These are phyloP conservation scores for Aureobasidium sp. DNA, from an alignment of 2,329 filamentous ascomycete species.

Conservation along the genomic window DNA sequence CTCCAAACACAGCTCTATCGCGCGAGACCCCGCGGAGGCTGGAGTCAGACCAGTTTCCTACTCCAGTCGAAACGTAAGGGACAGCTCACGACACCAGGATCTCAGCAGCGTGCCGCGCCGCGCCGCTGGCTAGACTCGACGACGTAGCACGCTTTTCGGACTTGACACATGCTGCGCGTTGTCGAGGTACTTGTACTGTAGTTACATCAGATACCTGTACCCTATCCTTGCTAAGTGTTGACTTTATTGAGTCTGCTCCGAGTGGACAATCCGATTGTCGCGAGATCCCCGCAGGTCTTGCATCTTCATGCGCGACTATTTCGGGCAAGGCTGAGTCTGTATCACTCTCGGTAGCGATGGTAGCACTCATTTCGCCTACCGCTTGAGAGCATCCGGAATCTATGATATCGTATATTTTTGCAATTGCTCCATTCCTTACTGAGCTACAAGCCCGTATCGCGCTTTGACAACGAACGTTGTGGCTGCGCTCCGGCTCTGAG, in stretches of 20 bases:
- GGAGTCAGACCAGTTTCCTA: background rate
- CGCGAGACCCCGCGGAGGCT: background rate
- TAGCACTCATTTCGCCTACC: background rate
- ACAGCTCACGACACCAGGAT: background rate
- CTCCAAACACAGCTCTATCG: background rate
- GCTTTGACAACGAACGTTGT: background rate
- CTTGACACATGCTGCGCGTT: background rate
- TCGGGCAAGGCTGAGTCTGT: conserved; percentile 2
- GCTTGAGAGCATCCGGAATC: background rate
- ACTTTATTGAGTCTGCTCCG: background rate
- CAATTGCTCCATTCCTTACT: background rate
- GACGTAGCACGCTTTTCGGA: background rate
- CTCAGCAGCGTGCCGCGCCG: background rate
- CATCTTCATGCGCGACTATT: conserved; percentile 10
- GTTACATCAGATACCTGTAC: background rate
- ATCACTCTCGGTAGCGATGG: conserved; percentile 2
- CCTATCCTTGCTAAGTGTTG: conserved; percentile 1
- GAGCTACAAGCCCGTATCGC: conserved; percentile 7
- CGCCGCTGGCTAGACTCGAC: background rate
- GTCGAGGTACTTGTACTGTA: conserved; percentile 2
- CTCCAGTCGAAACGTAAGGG: background rate
- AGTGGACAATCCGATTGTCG: background rate
- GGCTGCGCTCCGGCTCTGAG: background rate
- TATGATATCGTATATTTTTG: background rate
- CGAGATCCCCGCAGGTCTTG: background rate